Percentiles rank a stretch among this genome's conserved stretches.
These are phyloP conservation scores for Gaertneriomyces semiglobifer DNA, from an alignment of 192 early-diverging fungal species.

Conservation along the genomic window DNA sequence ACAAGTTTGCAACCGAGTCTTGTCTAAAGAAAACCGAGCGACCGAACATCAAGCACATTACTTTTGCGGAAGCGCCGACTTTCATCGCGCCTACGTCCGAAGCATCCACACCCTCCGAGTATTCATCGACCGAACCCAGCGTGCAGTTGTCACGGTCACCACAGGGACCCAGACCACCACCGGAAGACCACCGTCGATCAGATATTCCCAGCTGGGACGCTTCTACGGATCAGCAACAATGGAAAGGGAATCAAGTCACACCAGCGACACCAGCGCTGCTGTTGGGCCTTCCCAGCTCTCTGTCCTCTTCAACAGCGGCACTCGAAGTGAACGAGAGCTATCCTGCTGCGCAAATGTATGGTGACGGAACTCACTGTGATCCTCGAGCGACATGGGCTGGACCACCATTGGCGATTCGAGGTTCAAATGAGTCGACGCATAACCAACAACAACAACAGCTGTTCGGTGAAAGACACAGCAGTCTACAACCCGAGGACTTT, in stretches of 20 bases:
- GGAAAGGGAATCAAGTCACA: not conserved
- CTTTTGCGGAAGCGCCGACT: constrained; percentile 16
- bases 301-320: not conserved
- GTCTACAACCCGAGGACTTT: not conserved
- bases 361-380: not conserved
- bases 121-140: not conserved
- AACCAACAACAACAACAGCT: not conserved
- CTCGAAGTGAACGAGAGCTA: not conserved
- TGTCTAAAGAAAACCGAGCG: not conserved
- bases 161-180: not conserved
- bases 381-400: not conserved
- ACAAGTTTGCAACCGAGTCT: not conserved
- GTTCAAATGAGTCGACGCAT: constrained; percentile 2
- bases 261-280: constrained; percentile 3
- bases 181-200: not conserved
- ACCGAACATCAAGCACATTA: constrained; percentile 13
- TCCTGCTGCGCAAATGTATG: not conserved
- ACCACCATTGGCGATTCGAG: not conserved
- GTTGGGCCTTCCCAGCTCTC: not conserved
- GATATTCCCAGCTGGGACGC: not conserved
- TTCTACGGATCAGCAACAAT: too few species aligned
- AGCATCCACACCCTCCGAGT: not conserved
- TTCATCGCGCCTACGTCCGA: constrained; percentile 6
- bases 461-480: too few species aligned
- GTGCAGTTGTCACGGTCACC: not conserved